Base-by-base conservation (phyloP, 2,329 filamentous ascomycete species). In the Colletotrichum falcatum region DNA sequence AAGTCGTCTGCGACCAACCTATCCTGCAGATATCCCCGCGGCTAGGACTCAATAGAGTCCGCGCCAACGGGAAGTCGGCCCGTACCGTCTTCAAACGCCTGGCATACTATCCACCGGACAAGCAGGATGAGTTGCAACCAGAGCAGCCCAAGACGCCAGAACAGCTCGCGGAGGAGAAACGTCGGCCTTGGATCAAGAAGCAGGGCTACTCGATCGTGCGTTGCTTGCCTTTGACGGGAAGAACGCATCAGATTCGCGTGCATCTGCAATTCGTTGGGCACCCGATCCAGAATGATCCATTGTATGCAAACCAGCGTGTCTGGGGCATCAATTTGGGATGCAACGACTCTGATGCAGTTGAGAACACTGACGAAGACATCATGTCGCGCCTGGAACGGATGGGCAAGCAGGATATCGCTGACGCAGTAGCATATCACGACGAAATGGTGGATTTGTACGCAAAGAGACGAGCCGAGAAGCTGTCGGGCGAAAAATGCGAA, bases 251-350 rank as follows among this genome's bases (percentile, higher is more conserved):
- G 80, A 88, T 99, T 59, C 90, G 96, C 42, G 96, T 99, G 23
- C 96, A 99, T 77, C 86, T 99, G 20, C 96, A 99, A 78, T 97
- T 94, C 79, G 85, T 99, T 4, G 96, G 96, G 1, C 93, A 98
- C 78, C 96, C 96, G 1, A 98, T 99, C 75, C 91, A 94, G 73
- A 99, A 99, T 79, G 96, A 99, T 78, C 96, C 96, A 9, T 98
- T 99, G 75, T 99, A 99, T 80, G 94, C 94, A 76, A 99, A 99
- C 78, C 91, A 94, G 78, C 90, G 91, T 67, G 96, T 99, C 14
- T 99, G 97, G 86, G 96, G 96, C 0, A 85, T 91, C 0, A 87
- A 91, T 12, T 88, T 99, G 0, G 96, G 94, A 20, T 88, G 82
- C 64, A 84, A 87, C 65, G 89, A 91, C 72, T 83, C 85, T 18